Base-by-base conservation (phyloP, 768 basidiomycete species). In the Lenzites betulinus region DNA sequence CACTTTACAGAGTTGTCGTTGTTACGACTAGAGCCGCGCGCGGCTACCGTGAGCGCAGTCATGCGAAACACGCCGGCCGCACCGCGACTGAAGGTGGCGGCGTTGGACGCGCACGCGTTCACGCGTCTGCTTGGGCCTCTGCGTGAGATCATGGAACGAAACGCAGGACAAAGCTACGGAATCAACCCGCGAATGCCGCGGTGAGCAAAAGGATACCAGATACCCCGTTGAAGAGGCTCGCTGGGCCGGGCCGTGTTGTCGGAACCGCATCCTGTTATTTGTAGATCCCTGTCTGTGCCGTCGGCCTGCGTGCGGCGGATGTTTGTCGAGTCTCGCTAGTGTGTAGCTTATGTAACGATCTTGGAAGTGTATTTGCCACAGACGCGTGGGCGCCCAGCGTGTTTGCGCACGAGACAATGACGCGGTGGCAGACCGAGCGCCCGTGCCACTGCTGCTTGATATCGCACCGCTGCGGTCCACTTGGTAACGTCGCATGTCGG, bases 1-100 rank as follows among this genome's bases (percentile, higher is more conserved):
- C 50, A 71, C 23, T 42, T 7, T 60, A 18, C 75, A 98, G 96
- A 99, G 74, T 79, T 99, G 12, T 94, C 96, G 7, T 79, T 99
- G 23, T 81, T 99, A 57, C 89, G 90, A 60, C 82, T 89, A 13
- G 91, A 89, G 42, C 94, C 95, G 16, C 90, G 96, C 48, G 95
- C 95, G 1, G 96, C 96, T n/a, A 98, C 95, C 15, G 95, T 99
- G 58, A 93, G 93, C 64, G 94, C 94, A 3, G 74, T 88, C 16
- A 72, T 76, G 50, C 80, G 88, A 9, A 64, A 64, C 0, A 80
- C 84, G 42, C 72, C 76, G 35, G 74, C 79, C 25, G 70, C 73
- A 61, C 82, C 81, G 12, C 92, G 89, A 72, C 83, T 99, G 43
- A 93, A 95, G 73, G 93, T 98, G 13, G 96, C 96, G 7, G 93